phyloP scores from a whole-genome alignment of 176 grass and related monocot genomes.

The Bromus sterilis region DNA sequence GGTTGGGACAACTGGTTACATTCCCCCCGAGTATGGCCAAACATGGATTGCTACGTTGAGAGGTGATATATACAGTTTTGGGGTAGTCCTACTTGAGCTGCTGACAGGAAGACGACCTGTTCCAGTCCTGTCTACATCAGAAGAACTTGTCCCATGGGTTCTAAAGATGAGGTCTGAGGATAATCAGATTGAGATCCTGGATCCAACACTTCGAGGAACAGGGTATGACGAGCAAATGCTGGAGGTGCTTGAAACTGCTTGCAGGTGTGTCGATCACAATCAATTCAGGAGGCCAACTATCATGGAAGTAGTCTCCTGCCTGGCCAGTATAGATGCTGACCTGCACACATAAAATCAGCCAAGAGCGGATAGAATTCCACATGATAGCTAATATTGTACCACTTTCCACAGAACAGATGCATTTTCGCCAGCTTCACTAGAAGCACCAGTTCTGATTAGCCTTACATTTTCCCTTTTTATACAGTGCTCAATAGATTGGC shows the following conservation, averaged over 20 bases:
- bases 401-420: not conserved
- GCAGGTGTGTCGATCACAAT: slow-evolving; percentile 33
- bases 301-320: slow-evolving; percentile 11
- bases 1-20: slow-evolving; percentile 66
- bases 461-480: not conserved
- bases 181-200: slow-evolving; percentile 28
- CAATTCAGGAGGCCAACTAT: slow-evolving; percentile 30
- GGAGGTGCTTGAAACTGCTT: slow-evolving; percentile 39
- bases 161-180: slow-evolving; percentile 6
- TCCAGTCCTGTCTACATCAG: not conserved
- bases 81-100: slow-evolving; percentile 69
- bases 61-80: slow-evolving; percentile 82
- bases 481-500: not conserved
- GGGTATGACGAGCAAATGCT: slow-evolving; percentile 51
- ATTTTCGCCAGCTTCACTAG: not conserved
- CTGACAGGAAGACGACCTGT: slow-evolving; percentile 50
- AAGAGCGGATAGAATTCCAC: not conserved
- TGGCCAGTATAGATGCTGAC: slow-evolving; percentile 10
- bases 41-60: slow-evolving; percentile 56
- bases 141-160: slow-evolving; percentile 55
- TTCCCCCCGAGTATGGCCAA: slow-evolving; percentile 73
- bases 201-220: slow-evolving; percentile 16
- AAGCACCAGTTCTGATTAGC: not conserved
- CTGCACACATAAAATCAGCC: not conserved
- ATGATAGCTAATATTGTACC: not conserved